A percentile compares a stretch with the other conserved stretches of the same genome.
These are phyloP conservation scores for Fraxinus ornus DNA, from an alignment of 305 asterid genomes.

Conservation along the genomic window DNA sequence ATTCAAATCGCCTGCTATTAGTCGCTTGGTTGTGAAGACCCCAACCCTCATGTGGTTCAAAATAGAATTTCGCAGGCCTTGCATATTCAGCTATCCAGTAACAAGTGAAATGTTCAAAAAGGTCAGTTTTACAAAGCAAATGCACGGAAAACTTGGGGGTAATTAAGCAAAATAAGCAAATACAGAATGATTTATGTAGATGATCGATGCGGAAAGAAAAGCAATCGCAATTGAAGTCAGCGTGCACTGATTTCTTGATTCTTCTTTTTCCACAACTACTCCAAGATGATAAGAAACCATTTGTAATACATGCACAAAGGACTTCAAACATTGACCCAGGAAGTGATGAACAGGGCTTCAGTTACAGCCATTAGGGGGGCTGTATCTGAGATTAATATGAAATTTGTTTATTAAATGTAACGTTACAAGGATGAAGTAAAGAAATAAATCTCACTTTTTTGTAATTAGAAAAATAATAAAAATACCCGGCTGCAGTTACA, in stretches of 20 bases:
- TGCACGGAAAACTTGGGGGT: background rate
- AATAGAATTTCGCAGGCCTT: constrained; percentile 41
- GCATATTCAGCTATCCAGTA: constrained; percentile 41
- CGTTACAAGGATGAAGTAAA: too few relatives aligned
- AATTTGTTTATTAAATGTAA: too few relatives aligned
- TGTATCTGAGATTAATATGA: too few relatives aligned
- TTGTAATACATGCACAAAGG: background rate
- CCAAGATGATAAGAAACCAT: background rate
- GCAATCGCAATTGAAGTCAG: background rate
- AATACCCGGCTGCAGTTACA: too few relatives aligned
- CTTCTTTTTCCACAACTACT: background rate
- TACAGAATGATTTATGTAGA: background rate
- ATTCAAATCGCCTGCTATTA: constrained; percentile 19
- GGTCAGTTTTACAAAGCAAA: background rate
- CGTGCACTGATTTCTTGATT: background rate
- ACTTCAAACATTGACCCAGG: background rate
- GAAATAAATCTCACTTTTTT: too few relatives aligned
- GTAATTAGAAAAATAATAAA: too few relatives aligned
- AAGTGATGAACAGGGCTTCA: too few relatives aligned
- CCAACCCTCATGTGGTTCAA: constrained; percentile 47
- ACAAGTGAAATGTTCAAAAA: background rate
- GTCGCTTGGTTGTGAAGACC: constrained; percentile 31
- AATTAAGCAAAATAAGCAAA: background rate
- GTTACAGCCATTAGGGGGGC: too few relatives aligned
- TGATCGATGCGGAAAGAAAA: background rate